phyloP scores from a whole-genome alignment of 169 alveolate species.

The Perkinsus olseni region DNA sequence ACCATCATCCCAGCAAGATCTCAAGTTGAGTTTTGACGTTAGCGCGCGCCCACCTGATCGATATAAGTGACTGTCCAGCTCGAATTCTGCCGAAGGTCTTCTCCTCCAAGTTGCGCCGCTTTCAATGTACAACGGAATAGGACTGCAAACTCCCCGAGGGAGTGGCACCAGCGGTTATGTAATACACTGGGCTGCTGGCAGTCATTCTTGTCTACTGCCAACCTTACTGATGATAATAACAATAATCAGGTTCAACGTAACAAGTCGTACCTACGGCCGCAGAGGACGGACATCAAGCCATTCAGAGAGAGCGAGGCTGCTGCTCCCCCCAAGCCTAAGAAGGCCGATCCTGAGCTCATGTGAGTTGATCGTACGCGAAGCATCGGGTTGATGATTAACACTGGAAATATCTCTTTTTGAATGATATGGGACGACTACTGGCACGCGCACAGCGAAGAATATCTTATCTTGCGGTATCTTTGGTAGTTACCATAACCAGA shows the following conservation, averaged over 20 bases:
- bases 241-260: neutral
- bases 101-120: neutral
- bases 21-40: neutral
- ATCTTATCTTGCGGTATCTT: neutral
- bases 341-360: neutral
- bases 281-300: neutral
- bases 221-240: no score
- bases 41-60: neutral
- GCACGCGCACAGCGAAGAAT: neutral
- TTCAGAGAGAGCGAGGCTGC: neutral
- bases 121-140: conserved; percentile 63
- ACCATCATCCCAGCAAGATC: no score
- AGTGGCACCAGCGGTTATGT: conserved; percentile 70
- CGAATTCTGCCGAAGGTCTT: no score
- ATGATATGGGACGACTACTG: neutral
- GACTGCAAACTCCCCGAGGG: conserved; percentile 62
- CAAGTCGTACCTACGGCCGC: neutral
- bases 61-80: neutral
- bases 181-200: neutral
- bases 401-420: no score
- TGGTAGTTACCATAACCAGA: neutral
- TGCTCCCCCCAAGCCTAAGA: neutral
- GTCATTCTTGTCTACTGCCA: no score
- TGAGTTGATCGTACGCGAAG: neutral
- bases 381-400: no score